Base-by-base conservation (phyloP, 2,329 filamentous ascomycete genomes). In the Fusarium foetens region DNA sequence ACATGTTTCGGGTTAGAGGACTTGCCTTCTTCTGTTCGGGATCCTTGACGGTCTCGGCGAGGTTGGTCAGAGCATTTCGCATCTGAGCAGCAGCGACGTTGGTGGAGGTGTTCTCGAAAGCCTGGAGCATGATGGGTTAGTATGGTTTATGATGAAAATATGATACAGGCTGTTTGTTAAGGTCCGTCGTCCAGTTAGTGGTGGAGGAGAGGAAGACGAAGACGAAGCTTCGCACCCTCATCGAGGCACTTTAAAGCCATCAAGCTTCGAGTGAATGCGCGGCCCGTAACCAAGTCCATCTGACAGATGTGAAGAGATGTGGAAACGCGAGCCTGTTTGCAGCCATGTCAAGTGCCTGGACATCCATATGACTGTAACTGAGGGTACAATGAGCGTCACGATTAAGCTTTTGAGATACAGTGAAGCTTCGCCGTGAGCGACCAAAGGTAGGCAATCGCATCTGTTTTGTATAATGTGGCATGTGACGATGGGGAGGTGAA, bases 81-180 rank as follows among this genome's bases (percentile, higher is more conserved):
- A 99, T 99, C 87, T 99, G 96, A 68, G 95, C 97, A 63, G 96
- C 96, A 71, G 96, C 96, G 75, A 99, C 95, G 79, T 94, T 98
- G 80, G 96, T 99, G 63, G 95, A 98, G 77, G 96, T 97, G 90
- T 98, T 98, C 86, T 99, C 96, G 83, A 99, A 99, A 71, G 96
- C 96, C 96, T 98, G 78, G 42, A 33, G 6, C 61, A 67, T 58
- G 58, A 27, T 61, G 53, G 14, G 72, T 82, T 77, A 82, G 79
- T 76, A 58, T 43, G 33, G 39, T 52, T 17, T 11, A 21, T n/a
- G 23, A 48, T 41, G 3, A 13, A 29, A 23, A 54, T 31, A 46
- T 36, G 19, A 25, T 27, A 39, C 27, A 21, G 10, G 17, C 25
- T 36, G 13, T 35, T 49, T 33, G 16, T 63, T 11, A 4, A 13